A percentile compares a stretch with the other conserved stretches of the same genome.
phyloP scores from a whole-genome alignment of 495 filamentous ascomycete species.

The Astrothelium macrocarpum region DNA sequence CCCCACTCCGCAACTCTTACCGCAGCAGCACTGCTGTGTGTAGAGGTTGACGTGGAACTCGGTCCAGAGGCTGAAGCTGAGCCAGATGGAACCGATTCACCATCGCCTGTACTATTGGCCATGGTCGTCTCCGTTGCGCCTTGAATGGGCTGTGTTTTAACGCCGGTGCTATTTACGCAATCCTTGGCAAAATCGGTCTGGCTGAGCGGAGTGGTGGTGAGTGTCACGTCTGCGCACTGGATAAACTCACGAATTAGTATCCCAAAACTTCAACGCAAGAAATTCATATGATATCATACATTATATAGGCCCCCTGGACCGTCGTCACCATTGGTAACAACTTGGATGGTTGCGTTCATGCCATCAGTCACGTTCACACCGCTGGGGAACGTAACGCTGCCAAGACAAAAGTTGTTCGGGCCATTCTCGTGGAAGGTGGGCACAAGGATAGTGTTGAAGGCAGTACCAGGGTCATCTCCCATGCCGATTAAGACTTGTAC shows the following conservation, averaged over 20 bases:
- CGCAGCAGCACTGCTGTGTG: background rate
- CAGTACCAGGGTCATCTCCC: conserved; percentile 41
- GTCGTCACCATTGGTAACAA: conserved; percentile 39
- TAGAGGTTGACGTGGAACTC: background rate
- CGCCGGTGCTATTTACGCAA: conserved; percentile 46
- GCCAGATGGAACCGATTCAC: background rate
- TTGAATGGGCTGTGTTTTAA: conserved; percentile 31
- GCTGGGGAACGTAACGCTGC: conserved; percentile 31
- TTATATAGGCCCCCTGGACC: conserved; percentile 23
- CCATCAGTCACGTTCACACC: conserved; percentile 38
- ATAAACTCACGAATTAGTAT: background rate
- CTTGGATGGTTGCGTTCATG: conserved; percentile 55
- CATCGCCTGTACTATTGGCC: background rate
- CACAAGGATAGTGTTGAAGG: conserved; percentile 47
- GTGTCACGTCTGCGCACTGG: conserved; percentile 57
- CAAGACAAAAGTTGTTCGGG: conserved; percentile 48
- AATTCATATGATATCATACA: conserved; percentile 13
- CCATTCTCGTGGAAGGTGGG: conserved; percentile 43
- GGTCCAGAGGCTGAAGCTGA: background rate
- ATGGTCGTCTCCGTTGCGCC: conserved; percentile 6
- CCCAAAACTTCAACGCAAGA: background rate
- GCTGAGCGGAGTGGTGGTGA: conserved; percentile 35
- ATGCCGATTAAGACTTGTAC: conserved; percentile 49
- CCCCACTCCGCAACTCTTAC: background rate
- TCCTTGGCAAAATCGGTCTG: conserved; percentile 33